These are phyloP conservation scores for Linderniella brevidens DNA, from an alignment of 257 asterid genomes.

Conservation along the genomic window DNA sequence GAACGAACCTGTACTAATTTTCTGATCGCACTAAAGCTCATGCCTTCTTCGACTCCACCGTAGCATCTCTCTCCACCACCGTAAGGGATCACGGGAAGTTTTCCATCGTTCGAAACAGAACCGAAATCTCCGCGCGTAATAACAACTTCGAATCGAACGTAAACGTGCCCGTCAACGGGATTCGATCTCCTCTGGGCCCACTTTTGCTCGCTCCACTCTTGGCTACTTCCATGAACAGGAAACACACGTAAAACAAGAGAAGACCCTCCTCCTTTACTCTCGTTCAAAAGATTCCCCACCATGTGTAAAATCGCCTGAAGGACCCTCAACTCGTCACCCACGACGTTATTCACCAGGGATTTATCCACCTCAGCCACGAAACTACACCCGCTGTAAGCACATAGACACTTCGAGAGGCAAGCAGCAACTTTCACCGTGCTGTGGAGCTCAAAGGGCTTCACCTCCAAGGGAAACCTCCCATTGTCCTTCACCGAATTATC, in stretches of 20 bases:
- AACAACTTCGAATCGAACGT: slow-evolving; percentile 43
- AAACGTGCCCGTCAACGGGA: slow-evolving; percentile 37
- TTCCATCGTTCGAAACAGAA: slow-evolving; percentile 5
- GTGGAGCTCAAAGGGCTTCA: slow-evolving; percentile 48
- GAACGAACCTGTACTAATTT: slow-evolving; percentile 64
- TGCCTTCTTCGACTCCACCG: slow-evolving; percentile 39
- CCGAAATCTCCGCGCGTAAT: slow-evolving; percentile 12
- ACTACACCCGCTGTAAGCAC: slow-evolving; percentile 38
- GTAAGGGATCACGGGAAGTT: slow-evolving; percentile 11
- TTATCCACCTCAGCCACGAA: slow-evolving; percentile 58
- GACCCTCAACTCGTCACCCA: slow-evolving; percentile 88
- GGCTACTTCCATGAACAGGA: slow-evolving; percentile 36
- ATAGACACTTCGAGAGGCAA: slow-evolving; percentile 73
- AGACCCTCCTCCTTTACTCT: slow-evolving; percentile 39
- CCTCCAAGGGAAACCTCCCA: slow-evolving; percentile 46
- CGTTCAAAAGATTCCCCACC: slow-evolving; percentile 59
- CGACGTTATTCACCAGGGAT: slow-evolving; percentile 52
- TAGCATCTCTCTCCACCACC: slow-evolving; percentile 20
- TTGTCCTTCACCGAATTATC: slow-evolving; percentile 47
- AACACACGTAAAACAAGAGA: slow-evolving; percentile 31
- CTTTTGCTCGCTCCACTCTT: slow-evolving; percentile 36
- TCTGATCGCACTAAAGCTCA: slow-evolving; percentile 79
- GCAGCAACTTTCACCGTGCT: slow-evolving; percentile 61
- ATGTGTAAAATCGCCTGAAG: slow-evolving; percentile 77
- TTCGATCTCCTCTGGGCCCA: slow-evolving; percentile 61